Conservation (phyloP, 2,329 filamentous ascomycete species). For the Tolypocladium inflatum region DNA sequence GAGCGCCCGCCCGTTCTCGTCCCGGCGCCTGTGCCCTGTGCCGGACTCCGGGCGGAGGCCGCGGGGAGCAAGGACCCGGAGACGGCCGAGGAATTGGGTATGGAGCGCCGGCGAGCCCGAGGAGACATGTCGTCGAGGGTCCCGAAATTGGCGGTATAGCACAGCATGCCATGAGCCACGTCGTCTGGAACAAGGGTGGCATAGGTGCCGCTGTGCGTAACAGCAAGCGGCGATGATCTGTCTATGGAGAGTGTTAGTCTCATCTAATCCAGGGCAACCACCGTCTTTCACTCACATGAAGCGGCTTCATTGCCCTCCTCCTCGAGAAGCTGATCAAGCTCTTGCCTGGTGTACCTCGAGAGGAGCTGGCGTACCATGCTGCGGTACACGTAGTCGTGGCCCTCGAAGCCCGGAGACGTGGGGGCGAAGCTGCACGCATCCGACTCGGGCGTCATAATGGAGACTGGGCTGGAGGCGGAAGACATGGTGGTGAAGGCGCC, state of each 20-base stretch:
- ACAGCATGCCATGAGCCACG: not conserved
- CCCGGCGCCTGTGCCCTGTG: not conserved
- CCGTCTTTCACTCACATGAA: not conserved
- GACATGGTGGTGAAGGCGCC: constrained; percentile 5
- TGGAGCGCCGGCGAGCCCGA: not conserved
- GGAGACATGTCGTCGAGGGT: not conserved
- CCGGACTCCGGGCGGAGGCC: not conserved
- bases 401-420: constrained; percentile 2
- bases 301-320: constrained; percentile 4
- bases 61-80: not conserved
- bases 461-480: constrained; percentile 6
- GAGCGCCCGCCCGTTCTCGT: not conserved
- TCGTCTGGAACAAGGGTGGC: not conserved
- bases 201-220: not conserved
- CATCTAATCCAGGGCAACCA: too few species aligned
- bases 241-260: not conserved
- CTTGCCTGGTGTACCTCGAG: constrained; percentile 4
- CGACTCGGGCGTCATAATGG: constrained; percentile 9
- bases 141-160: not conserved
- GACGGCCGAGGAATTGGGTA: not conserved
- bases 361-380: constrained; percentile 5
- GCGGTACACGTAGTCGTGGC: constrained; percentile 1
- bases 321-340: constrained; percentile 6
- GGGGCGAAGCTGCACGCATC: constrained; percentile 5
- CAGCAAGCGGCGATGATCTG: not conserved